Evolutionary conservation across 768 basidiomycete genomes (phyloP), one percentile per base, ranked within the genome.

Genomic region (Trametes cingulata): DNA sequence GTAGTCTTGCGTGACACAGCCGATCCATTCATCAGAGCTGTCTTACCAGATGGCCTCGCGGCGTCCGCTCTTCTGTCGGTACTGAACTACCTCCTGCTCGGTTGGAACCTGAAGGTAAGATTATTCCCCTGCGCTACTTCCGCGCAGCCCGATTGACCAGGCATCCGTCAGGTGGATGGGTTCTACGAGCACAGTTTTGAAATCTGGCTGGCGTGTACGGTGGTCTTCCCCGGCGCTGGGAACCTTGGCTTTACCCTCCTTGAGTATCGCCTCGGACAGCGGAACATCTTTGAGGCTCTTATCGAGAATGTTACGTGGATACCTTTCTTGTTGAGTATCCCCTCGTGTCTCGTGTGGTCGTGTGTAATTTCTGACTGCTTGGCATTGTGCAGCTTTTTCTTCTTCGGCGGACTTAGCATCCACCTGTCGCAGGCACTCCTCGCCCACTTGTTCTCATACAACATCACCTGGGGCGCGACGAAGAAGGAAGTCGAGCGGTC

Each of bases 401-500:
- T 83, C 75, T 83, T 83, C 49, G 78, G 79, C n/a, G 83, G 85
- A 0, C 76, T 85, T 58, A 77, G 79, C 27, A 76, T 83, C 50
- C 84, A 84, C 40, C 73, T 85, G 57, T 75, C 78, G 1, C 70
- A 78, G 27, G 82, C 85, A 2, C 75, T 86, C 43, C 72, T 82
- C 37, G 78, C 82, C 0, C 84, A 86, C 69, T 27, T 85, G 17
- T 80, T 84, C 67, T 82, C 82, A n/a, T 85, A 83, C 64, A 78
- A 86, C 67, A 80, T 82, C 68, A 73, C 72, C 6, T 86, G 84
- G 85, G 75, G 78, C 3, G 78, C 83, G 27, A 86, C 85, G 2
- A 80, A 82, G 65, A 94, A 93, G 82, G 89, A 91, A 73, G 91
- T 95, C 36, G 88, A 94, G 72, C 80, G 84, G 45, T 91, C 89